phyloP scores from a whole-genome alignment of 139 green algal species.

The Chlamydomonas incerta region DNA sequence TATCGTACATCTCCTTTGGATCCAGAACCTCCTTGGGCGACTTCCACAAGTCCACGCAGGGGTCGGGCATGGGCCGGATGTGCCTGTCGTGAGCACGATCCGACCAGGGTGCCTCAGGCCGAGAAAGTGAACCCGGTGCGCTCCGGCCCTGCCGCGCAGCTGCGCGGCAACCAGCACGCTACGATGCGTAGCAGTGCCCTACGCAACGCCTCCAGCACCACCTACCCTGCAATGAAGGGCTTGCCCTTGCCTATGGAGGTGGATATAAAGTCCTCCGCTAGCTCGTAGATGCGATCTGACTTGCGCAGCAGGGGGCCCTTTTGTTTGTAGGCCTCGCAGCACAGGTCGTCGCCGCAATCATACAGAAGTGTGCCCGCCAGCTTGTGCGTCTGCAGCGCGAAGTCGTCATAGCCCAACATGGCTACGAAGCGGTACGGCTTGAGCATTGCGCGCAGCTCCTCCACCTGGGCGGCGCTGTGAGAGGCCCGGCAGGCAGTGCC shows the following conservation, averaged over 20 bases:
- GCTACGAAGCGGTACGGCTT: background rate
- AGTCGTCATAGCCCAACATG: conserved; percentile 4
- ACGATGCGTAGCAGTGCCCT: too few species aligned
- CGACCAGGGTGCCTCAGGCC: too few species aligned
- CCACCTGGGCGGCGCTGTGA: background rate
- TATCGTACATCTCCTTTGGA: background rate
- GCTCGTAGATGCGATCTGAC: background rate
- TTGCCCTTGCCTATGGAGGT: background rate
- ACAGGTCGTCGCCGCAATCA: background rate
- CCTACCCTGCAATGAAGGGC: background rate
- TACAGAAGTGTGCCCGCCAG: background rate
- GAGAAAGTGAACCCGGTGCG: too few species aligned
- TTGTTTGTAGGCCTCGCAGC: background rate
- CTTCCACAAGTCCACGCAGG: background rate
- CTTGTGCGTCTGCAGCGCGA: background rate
- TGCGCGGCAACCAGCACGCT: too few species aligned
- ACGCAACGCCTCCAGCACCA: too few species aligned
- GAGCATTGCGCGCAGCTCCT: background rate
- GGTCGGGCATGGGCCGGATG: background rate
- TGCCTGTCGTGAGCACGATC: too few species aligned
- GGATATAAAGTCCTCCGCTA: background rate
- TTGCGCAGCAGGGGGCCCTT: background rate
- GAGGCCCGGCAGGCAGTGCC: too few species aligned
- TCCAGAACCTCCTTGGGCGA: background rate
- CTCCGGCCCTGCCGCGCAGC: too few species aligned